A percentile compares a stretch with the other conserved stretches of the same genome.
Evolutionary conservation across 2,329 filamentous ascomycete species (phyloP).

Genomic region (Aspergillus arachidicola): DNA sequence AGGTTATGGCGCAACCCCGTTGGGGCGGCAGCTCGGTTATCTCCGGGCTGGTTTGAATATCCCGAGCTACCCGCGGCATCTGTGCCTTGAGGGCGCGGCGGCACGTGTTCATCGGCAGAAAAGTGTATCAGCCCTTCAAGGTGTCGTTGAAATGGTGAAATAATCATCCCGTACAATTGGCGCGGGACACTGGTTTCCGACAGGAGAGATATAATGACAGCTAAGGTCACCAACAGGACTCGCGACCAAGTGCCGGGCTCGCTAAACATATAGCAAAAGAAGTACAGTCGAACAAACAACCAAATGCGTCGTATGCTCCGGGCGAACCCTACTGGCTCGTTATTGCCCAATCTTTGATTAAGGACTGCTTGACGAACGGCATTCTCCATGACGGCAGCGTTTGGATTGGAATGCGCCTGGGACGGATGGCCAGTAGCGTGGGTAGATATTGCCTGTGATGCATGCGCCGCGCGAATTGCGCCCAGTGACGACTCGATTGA

Average conservation of each 20-base stretch:
- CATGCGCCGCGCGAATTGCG: constrained; percentile 17
- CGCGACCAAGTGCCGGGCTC: constrained; percentile 51
- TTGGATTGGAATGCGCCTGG: constrained; percentile 16
- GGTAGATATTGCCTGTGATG: constrained; percentile 5
- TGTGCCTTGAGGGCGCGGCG: constrained; percentile 7
- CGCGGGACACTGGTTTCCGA: constrained; percentile 45
- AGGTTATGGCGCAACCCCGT: constrained; percentile 34
- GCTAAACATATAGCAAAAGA: constrained; percentile 62
- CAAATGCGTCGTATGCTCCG: constrained; percentile 53
- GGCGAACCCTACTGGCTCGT: constrained; percentile 39
- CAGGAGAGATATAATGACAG: constrained; percentile 43
- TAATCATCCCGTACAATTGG: constrained; percentile 34
- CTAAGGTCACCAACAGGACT: constrained; percentile 41
- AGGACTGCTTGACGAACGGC: constrained; percentile 36
- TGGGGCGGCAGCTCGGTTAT: constrained; percentile 7
- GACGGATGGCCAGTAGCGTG: constrained; percentile 9
- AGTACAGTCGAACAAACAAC: constrained; percentile 60
- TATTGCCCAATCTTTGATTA: constrained; percentile 29
- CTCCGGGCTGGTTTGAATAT: constrained; percentile 10
- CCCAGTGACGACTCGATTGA: constrained; percentile 16
- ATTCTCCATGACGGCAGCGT: constrained; percentile 31
- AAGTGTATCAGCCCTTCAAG: constrained; percentile 46
- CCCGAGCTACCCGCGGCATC: neutral
- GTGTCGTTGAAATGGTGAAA: constrained; percentile 47
- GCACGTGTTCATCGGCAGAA: constrained; percentile 25